Percentiles rank a stretch among this genome's conserved stretches.
These are phyloP conservation scores for Platanthera guangdongensis DNA, from an alignment of 106 monocot genomes.

Conservation along the genomic window DNA sequence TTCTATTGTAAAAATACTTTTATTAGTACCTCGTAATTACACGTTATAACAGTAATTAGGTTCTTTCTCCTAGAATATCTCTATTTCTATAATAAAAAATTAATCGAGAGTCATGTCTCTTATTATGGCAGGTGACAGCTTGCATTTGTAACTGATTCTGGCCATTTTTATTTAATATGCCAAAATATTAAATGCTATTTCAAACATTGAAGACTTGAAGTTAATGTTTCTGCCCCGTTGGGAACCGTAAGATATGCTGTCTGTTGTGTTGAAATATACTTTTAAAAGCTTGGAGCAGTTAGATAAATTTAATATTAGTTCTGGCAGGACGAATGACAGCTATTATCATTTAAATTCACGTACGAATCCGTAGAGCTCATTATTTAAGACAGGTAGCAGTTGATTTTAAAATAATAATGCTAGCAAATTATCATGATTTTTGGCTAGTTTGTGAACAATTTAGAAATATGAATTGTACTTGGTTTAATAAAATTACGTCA, in stretches of 20 bases:
- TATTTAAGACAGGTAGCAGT: too few relatives aligned
- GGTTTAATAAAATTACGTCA: too few relatives aligned
- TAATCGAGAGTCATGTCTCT: background rate
- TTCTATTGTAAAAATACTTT: background rate
- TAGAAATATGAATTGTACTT: too few relatives aligned
- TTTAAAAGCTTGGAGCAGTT: background rate
- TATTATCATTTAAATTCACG: background rate
- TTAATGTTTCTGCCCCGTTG: constrained; percentile 5
- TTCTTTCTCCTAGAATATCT: background rate
- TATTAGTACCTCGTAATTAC: background rate
- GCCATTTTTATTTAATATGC: background rate
- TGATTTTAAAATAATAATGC: too few relatives aligned
- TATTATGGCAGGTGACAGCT: constrained; percentile 1
- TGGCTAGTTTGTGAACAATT: too few relatives aligned
- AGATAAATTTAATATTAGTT: background rate
- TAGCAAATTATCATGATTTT: too few relatives aligned
- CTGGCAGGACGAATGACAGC: background rate
- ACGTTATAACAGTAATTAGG: background rate
- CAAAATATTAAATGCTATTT: background rate
- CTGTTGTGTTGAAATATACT: background rate
- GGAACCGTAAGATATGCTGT: background rate
- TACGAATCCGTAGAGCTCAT: background rate
- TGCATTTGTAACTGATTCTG: background rate
- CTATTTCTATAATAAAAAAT: background rate
- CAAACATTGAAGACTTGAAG: background rate